Evolutionary conservation across 257 asterid species (phyloP).

Genomic region (Salvia miltiorrhiza): DNA sequence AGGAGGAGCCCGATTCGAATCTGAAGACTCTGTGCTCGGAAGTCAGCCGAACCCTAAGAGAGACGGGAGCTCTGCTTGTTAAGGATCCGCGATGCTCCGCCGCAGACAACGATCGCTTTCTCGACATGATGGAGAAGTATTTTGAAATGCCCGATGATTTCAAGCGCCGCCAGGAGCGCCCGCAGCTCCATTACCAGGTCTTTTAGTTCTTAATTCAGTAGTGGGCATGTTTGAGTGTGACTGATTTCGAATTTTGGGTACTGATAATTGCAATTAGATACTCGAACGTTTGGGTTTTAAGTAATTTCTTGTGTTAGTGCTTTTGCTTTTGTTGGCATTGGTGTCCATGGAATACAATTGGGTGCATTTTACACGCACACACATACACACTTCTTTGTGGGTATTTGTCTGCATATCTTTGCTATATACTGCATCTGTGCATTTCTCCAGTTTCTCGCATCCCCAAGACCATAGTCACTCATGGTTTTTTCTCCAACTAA

Average conservation of each 20-base stretch:
- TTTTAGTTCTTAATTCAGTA: slow-evolving; percentile 3
- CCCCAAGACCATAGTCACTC: too few species aligned
- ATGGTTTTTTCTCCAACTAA: too few species aligned
- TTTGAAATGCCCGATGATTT: slow-evolving; percentile 76
- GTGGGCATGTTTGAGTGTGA: neutral
- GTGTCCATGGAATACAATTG: too few species aligned
- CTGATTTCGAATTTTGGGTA: neutral
- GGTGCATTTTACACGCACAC: too few species aligned
- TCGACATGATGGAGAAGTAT: slow-evolving; percentile 92
- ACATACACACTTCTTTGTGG: too few species aligned
- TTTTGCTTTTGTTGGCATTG: neutral
- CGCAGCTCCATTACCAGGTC: slow-evolving; percentile 95
- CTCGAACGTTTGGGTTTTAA: neutral
- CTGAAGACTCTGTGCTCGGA: slow-evolving; percentile 57
- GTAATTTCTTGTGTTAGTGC: neutral
- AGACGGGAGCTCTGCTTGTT: slow-evolving; percentile 88
- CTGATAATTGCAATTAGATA: neutral
- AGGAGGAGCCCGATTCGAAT: slow-evolving; percentile 34
- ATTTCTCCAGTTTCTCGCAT: too few species aligned
- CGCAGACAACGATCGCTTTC: slow-evolving; percentile 71
- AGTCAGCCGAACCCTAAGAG: slow-evolving; percentile 84
- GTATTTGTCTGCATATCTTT: too few species aligned
- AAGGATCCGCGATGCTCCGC: slow-evolving; percentile 93
- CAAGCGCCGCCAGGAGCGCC: slow-evolving; percentile 85
- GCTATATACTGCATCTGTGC: too few species aligned